Evolutionary conservation across 2,329 filamentous ascomycete genomes (phyloP).

Genomic region (Cytospora mali): DNA sequence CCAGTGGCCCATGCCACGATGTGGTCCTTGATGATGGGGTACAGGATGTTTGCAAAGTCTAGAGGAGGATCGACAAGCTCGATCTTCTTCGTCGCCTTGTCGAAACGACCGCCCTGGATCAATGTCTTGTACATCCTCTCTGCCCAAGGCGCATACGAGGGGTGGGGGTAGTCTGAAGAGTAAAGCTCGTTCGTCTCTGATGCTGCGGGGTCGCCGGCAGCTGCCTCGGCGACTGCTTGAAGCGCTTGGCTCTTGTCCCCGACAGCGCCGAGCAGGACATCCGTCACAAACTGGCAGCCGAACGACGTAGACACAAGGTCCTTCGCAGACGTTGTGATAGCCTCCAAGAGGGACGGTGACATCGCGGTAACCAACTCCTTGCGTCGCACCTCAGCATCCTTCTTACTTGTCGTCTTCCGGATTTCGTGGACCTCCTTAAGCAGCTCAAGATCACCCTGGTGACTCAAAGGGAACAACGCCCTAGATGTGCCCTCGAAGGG

Average conservation of each 20-base stretch:
- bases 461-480: conserved; percentile 61
- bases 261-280: conserved; percentile 75
- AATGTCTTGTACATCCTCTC: conserved; percentile 90
- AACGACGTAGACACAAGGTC: conserved; percentile 75
- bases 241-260: conserved; percentile 79
- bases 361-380: conserved; percentile 75
- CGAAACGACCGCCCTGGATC: conserved; percentile 85
- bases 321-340: conserved; percentile 68
- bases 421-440: conserved; percentile 78
- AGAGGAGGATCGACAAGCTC: conserved; percentile 75
- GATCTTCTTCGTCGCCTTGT: conserved; percentile 71
- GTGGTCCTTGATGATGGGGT: conserved; percentile 74
- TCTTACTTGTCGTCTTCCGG: conserved; percentile 86
- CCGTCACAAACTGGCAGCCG: conserved; percentile 83
- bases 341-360: conserved; percentile 73
- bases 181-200: conserved; percentile 43
- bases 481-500: conserved; percentile 72
- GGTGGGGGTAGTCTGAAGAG: conserved; percentile 50
- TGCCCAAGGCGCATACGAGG: conserved; percentile 63
- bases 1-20: conserved; percentile 84
- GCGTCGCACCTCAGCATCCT: conserved; percentile 76
- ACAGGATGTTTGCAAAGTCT: conserved; percentile 80
- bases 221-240: conserved; percentile 66
- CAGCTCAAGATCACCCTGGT: conserved; percentile 68
- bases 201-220: conserved; percentile 57